Evolutionary conservation across 495 filamentous ascomycete species (phyloP).

Genomic region (Parachaetomium inaequale): DNA sequence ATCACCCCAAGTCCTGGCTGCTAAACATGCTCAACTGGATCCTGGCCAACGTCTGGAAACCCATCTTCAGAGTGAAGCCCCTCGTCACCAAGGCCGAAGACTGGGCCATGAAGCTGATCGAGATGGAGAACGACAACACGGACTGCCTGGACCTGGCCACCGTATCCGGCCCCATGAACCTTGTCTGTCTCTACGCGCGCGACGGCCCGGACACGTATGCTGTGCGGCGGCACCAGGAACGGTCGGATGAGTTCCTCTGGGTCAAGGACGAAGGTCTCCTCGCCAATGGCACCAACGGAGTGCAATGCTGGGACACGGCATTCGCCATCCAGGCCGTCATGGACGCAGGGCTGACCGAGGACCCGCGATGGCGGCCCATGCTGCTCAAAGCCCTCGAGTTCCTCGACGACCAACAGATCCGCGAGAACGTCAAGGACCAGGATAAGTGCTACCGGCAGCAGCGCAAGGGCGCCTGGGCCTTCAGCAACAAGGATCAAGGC

Average conservation of each 20-base stretch:
- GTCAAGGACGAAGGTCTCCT: conserved; percentile 89
- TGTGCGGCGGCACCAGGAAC: conserved; percentile 73
- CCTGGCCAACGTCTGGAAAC: conserved; percentile 73
- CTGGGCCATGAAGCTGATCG: conserved; percentile 67
- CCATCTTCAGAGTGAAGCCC: conserved; percentile 58
- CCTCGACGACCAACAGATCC: conserved; percentile 86
- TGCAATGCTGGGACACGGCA: conserved; percentile 93
- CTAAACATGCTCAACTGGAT: conserved; percentile 72
- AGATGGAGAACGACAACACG: conserved; percentile 86
- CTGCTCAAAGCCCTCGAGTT: conserved; percentile 79
- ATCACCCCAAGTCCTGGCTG: conserved; percentile 85
- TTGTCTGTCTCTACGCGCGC: conserved; percentile 73
- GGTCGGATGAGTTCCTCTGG: conserved; percentile 85
- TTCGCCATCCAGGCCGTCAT: conserved; percentile 80
- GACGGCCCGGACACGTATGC: conserved; percentile 76
- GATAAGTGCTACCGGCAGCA: conserved; percentile 84
- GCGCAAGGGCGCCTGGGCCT: conserved; percentile 92
- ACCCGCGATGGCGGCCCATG: conserved; percentile 79
- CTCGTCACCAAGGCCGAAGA: conserved; percentile 65
- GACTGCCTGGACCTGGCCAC: conserved; percentile 83
- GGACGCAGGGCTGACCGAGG: conserved; percentile 71
- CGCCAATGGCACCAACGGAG: conserved; percentile 92
- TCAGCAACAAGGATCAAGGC: conserved; percentile 86
- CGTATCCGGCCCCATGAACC: conserved; percentile 85
- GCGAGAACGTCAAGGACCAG: conserved; percentile 75